Conservation (phyloP, 495 filamentous ascomycete species). For the Massariosphaeria phaeospora region DNA sequence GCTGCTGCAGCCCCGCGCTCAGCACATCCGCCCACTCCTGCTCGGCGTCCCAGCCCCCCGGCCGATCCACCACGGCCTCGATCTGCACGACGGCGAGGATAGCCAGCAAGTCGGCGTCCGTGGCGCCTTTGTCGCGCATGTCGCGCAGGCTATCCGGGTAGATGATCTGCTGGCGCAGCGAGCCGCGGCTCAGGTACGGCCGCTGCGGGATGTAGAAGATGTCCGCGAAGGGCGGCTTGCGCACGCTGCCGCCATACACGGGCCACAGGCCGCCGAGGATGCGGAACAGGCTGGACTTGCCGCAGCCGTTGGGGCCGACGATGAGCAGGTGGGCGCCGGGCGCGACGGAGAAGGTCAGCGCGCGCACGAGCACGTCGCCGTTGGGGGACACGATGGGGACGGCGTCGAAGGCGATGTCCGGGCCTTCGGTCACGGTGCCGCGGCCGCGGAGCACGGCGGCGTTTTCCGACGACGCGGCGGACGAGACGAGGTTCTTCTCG, state of each 20-base stretch:
- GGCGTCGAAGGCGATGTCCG: constrained; percentile 77
- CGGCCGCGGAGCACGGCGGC: constrained; percentile 72
- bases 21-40: constrained; percentile 94
- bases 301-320: constrained; percentile 94
- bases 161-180: constrained; percentile 89
- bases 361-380: constrained; percentile 80
- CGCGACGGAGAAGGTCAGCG: constrained; percentile 78
- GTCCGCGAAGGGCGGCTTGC: constrained; percentile 79
- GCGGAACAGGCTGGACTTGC: constrained; percentile 90
- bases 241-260: constrained; percentile 91
- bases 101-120: constrained; percentile 70
- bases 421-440: constrained; percentile 69
- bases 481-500: constrained; percentile 92
- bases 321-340: constrained; percentile 88
- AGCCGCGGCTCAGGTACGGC: constrained; percentile 84
- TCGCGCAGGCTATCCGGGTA: constrained; percentile 87
- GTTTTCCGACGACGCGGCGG: constrained; percentile 71
- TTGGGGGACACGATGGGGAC: constrained; percentile 98
- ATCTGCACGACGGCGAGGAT: constrained; percentile 78
- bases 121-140: constrained; percentile 79
- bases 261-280: constrained; percentile 97
- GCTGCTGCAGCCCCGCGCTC: constrained; percentile 85
- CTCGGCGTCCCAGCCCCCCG: constrained; percentile 86
- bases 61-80: constrained; percentile 73
- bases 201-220: constrained; percentile 99